phyloP scores from a whole-genome alignment of 2,329 filamentous ascomycete species.

The Saccharata proteae region DNA sequence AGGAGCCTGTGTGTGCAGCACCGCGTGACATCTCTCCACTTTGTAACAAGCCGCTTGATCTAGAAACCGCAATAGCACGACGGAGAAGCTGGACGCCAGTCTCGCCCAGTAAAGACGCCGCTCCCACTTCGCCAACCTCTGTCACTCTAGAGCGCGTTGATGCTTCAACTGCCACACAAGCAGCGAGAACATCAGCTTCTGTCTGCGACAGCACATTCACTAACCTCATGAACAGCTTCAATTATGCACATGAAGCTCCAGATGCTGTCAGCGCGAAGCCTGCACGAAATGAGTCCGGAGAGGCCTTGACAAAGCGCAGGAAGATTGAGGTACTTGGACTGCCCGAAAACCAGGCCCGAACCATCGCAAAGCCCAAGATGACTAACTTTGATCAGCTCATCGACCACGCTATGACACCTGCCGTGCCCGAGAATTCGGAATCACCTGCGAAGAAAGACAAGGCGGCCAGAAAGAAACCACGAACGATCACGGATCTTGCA shows the following conservation, averaged over 20 bases:
- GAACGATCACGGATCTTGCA: conserved; percentile 27
- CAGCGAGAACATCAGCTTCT: background rate
- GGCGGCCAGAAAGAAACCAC: conserved; percentile 24
- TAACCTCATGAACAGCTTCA: conserved; percentile 18
- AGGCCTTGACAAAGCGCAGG: conserved; percentile 16
- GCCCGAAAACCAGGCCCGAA: background rate
- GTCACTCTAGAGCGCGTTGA: background rate
- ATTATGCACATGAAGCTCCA: conserved; percentile 12
- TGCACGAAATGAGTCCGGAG: conserved; percentile 5
- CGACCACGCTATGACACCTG: background rate
- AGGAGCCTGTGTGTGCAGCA: too few relatives aligned
- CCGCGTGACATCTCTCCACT: too few relatives aligned
- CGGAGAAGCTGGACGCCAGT: conserved; percentile 26
- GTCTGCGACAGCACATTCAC: conserved; percentile 13
- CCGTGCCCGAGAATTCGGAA: too few relatives aligned
- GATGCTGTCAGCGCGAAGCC: background rate
- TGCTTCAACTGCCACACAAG: background rate
- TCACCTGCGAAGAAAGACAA: conserved; percentile 12
- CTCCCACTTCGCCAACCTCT: conserved; percentile 11
- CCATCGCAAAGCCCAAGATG: background rate
- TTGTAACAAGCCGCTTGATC: conserved; percentile 12
- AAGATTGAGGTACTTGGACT: conserved; percentile 16
- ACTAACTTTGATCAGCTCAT: background rate
- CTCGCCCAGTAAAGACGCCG: conserved; percentile 18
- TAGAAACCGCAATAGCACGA: conserved; percentile 20